These are phyloP conservation scores for Metschnikowia similis DNA, from an alignment of 805 yeast species.

Conservation along the genomic window DNA sequence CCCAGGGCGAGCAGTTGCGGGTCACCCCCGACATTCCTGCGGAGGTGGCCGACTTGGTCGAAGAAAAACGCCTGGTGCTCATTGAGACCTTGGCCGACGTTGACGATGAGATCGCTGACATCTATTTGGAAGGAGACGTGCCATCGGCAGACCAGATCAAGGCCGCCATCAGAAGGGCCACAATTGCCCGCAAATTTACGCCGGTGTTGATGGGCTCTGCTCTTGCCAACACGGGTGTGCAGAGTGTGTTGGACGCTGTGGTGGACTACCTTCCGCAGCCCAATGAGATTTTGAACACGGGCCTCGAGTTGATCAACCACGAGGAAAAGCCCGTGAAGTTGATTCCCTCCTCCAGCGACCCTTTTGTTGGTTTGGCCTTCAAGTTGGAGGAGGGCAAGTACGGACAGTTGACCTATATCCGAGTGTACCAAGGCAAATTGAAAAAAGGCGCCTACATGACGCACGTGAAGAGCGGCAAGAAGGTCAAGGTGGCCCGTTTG, in stretches of 20 bases:
- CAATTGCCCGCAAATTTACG: conserved; percentile 92
- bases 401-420: conserved; percentile 94
- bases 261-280: conserved; percentile 96
- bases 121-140: conserved; percentile 83
- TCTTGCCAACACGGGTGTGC: conserved; percentile 92
- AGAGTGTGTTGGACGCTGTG: conserved; percentile 92
- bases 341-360: conserved; percentile 66
- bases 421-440: conserved; percentile 95
- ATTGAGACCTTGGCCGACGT: conserved; percentile 97
- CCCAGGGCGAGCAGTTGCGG: conserved; percentile 79
- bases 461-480: conserved; percentile 89
- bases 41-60: conserved; percentile 75
- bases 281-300: conserved; percentile 85
- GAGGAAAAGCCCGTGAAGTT: conserved; percentile 57
- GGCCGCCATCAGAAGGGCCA: conserved; percentile 87
- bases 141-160: conserved; percentile 83
- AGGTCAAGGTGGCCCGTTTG: conserved; percentile 85
- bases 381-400: conserved; percentile 97
- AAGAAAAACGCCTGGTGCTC: conserved; percentile 79
- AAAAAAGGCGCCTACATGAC: conserved; percentile 86
- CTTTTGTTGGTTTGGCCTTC: conserved; percentile 97
- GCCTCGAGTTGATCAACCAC: conserved; percentile 70
- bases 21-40: conserved; percentile 63
- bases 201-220: conserved; percentile 99
- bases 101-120: conserved; percentile 94